Evolutionary conservation across 306 rosid genomes (phyloP).

Genomic region (Pyrus bretschneideri): DNA sequence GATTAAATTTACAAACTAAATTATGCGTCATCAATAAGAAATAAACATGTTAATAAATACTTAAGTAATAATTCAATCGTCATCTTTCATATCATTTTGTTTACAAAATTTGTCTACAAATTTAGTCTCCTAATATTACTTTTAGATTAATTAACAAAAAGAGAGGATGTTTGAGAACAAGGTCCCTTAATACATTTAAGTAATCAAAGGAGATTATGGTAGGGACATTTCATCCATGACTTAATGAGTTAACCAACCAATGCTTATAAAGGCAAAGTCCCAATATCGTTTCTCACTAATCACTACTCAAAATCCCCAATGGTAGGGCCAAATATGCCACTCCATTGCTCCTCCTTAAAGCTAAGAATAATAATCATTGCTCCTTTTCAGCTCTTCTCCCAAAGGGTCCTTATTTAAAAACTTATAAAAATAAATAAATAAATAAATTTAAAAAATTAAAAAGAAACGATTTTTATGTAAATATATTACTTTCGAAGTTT

Average conservation of each 20-base stretch:
- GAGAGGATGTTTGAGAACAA: not conserved
- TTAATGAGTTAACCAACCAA: slow-evolving; percentile 73
- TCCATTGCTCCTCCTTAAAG: slow-evolving; percentile 94
- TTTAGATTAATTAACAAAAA: not conserved
- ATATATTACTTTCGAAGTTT: slow-evolving; percentile 59
- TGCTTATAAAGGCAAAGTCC: slow-evolving; percentile 51
- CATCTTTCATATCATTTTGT: no score
- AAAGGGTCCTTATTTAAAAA: slow-evolving; percentile 31
- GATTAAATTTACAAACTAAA: no score
- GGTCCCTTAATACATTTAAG: slow-evolving; percentile 23
- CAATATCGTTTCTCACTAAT: slow-evolving; percentile 20
- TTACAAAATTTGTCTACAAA: no score
- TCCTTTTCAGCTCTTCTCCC: slow-evolving; percentile 35
- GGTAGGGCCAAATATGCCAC: slow-evolving; percentile 51
- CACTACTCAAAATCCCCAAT: slow-evolving; percentile 15
- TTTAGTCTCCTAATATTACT: no score
- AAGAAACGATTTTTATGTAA: not conserved
- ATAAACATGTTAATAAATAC: no score
- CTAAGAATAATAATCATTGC: slow-evolving; percentile 68
- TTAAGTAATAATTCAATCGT: no score
- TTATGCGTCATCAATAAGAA: no score
- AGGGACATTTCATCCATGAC: slow-evolving; percentile 91
- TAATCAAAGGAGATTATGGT: slow-evolving; percentile 31
- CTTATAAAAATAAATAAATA: not conserved
- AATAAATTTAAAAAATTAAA: no score